These are phyloP conservation scores for Schizophyllum amplum DNA, from an alignment of 1,284 basidiomycete genomes.

Conservation along the genomic window DNA sequence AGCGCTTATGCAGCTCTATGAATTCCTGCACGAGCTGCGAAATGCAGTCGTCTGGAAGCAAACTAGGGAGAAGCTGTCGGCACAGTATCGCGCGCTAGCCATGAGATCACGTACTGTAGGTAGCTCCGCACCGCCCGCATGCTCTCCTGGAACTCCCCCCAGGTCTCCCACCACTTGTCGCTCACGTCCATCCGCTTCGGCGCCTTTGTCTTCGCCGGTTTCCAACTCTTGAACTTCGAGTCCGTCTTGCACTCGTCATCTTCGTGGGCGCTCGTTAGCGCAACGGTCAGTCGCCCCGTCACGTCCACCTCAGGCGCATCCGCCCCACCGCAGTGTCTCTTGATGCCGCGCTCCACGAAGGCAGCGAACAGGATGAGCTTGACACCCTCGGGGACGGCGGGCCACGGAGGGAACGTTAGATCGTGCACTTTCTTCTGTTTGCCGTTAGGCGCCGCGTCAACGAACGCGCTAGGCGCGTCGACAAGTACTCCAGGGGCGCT, in stretches of 20 bases:
- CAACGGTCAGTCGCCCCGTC: slow-evolving; percentile 55
- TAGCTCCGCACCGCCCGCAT: not conserved
- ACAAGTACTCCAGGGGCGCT: not conserved
- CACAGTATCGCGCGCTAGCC: not conserved
- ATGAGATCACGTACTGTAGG: not conserved
- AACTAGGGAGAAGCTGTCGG: not conserved
- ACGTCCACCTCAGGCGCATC: slow-evolving; percentile 48
- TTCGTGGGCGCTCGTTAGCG: slow-evolving; percentile 43
- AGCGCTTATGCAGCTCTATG: not conserved
- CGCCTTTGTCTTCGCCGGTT: slow-evolving; percentile 15
- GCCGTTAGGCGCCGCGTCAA: not conserved
- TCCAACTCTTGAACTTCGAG: slow-evolving; percentile 30
- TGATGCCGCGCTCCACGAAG: slow-evolving; percentile 57
- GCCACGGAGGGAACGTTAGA: slow-evolving; percentile 52
- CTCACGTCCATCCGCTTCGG: slow-evolving; percentile 20
- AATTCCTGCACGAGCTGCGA: not conserved
- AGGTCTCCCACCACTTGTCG: slow-evolving; percentile 55
- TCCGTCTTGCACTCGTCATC: slow-evolving; percentile 40
- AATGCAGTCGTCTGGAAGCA: slow-evolving; percentile 18
- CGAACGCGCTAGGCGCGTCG: too few species aligned
- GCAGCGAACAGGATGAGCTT: slow-evolving; percentile 48
- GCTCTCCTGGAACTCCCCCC: slow-evolving; percentile 47
- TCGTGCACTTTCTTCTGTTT: not conserved
- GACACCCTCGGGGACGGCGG: slow-evolving; percentile 40
- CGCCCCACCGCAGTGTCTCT: slow-evolving; percentile 29